Evolutionary conservation across 352 stramenopile species (phyloP), one percentile per base, ranked within the genome.

Genomic region (Pythium utonaiense): DNA sequence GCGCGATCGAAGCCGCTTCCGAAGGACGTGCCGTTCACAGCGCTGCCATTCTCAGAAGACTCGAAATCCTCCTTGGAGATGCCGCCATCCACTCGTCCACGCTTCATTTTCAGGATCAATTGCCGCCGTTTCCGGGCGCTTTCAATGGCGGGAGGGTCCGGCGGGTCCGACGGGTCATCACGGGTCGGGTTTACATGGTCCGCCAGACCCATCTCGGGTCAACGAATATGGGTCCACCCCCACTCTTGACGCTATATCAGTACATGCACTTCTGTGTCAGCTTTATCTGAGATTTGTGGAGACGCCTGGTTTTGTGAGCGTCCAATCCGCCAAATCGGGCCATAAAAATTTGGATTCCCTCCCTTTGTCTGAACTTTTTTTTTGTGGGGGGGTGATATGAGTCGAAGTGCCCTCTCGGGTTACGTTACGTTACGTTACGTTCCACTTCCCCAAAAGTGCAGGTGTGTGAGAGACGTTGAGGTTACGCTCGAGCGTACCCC

Each of bases 31-130:
- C 41, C 57, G 36, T 53, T 41, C 31, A 51, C 16, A 1, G 52
- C 57, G 3, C 48, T 41, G 0, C 62, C 44, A 9, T 45, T 53
- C 17, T 72, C 56, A n/a, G 68, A 62, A 30, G 70, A 69, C 62
- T 86, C 80, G 62, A 83, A 90, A 57, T 93, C 71, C 31, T 93
- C 78, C 71, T 88, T 89, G 44, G 81, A 89, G 34, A 91, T 70
- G 42, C 81, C 80, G 22, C 73, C 80, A 60, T 93, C 83, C 21
- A 74, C 67, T 17, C 81, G 79, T 54, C 69, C 73, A 52, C 83
- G 80, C 79, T 93, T 91, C 70, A 88, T 90, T 10, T 31, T 77
- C 40, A 8, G 5, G n/a, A 7, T 22, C 1, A 44, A 25, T 47
- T 47, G 40, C 40, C 40, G 40, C 40, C 17, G 36, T 44, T 44